phyloP scores from a whole-genome alignment of 2,329 filamentous ascomycete species.

The Aspergillus felis region DNA sequence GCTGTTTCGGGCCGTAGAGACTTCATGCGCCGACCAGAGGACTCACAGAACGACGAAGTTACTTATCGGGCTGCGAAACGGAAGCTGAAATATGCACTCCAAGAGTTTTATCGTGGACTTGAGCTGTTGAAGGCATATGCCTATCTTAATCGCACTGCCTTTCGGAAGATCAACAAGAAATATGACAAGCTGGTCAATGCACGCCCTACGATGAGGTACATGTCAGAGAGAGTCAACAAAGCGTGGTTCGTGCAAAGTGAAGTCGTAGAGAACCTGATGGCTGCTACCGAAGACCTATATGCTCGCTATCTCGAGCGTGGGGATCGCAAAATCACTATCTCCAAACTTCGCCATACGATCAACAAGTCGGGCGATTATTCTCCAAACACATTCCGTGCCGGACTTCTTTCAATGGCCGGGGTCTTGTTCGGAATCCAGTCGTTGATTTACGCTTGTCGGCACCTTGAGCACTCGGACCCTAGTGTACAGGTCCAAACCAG shows the following conservation, averaged over 20 bases:
- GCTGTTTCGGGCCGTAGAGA: conserved; percentile 40
- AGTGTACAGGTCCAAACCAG: conserved; percentile 52
- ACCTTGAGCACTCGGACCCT: conserved; percentile 49
- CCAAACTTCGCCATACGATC: conserved; percentile 74
- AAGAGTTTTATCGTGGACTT: conserved; percentile 88
- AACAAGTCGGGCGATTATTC: conserved; percentile 57
- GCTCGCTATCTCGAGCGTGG: conserved; percentile 90
- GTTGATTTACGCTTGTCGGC: conserved; percentile 55
- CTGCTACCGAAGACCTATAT: conserved; percentile 83
- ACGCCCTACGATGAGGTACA: conserved; percentile 72
- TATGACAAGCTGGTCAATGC: conserved; percentile 89
- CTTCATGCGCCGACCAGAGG: conserved; percentile 44
- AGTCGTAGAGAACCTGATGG: conserved; percentile 73
- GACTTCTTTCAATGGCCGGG: conserved; percentile 65
- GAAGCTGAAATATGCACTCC: conserved; percentile 84
- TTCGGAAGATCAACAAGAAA: conserved; percentile 98
- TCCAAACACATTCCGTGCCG: conserved; percentile 57
- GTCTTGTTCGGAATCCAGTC: conserved; percentile 64
- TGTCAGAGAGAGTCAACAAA: conserved; percentile 86
- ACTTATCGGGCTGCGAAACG: conserved; percentile 83
- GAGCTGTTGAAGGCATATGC: conserved; percentile 91
- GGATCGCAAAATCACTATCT: conserved; percentile 85
- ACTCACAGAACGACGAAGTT: conserved; percentile 54
- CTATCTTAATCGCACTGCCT: conserved; percentile 84
- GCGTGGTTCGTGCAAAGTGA: conserved; percentile 91